Percentiles rank a stretch among this genome's conserved stretches.
Conservation (phyloP, 306 rosid species). For the Echinosophora koreensis region DNA sequence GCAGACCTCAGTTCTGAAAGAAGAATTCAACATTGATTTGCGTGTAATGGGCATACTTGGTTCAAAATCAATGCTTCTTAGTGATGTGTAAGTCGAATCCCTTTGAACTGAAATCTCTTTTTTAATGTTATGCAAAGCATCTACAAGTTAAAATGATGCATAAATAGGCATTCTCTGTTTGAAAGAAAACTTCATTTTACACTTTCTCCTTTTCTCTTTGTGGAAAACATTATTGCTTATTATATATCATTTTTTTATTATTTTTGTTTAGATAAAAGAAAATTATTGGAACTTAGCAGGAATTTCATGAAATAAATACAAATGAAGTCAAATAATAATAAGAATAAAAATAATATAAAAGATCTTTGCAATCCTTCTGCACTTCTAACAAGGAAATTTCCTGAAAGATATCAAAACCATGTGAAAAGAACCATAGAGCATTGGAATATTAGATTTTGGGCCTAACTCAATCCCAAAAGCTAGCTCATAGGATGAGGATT, state of each 20-base stretch:
- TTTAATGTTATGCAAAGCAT: not conserved
- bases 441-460: too few species aligned
- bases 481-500: too few species aligned
- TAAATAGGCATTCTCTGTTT: constrained; percentile 3
- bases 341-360: not conserved
- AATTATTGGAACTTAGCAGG: constrained; percentile 26
- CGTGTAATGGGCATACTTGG: constrained; percentile 95
- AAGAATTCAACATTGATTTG: constrained; percentile 93
- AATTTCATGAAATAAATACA: constrained; percentile 31
- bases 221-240: constrained; percentile 1
- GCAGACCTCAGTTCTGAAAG: constrained; percentile 88
- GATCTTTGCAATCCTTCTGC: constrained; percentile 16
- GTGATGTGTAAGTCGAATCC: constrained; percentile 75
- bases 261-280: constrained; percentile 18
- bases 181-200: constrained; percentile 19
- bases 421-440: not conserved
- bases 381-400: constrained; percentile 10
- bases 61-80: constrained; percentile 82
- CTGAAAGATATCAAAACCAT: not conserved
- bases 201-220: not conserved
- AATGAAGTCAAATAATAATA: not conserved
- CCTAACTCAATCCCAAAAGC: too few species aligned
- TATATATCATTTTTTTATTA: not conserved
- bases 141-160: not conserved
- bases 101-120: constrained; percentile 34